A percentile compares a stretch with the other conserved stretches of the same genome.
These are phyloP conservation scores for Macrophomina pseudophaseolina DNA, from an alignment of 2,329 filamentous ascomycete genomes.

Conservation along the genomic window DNA sequence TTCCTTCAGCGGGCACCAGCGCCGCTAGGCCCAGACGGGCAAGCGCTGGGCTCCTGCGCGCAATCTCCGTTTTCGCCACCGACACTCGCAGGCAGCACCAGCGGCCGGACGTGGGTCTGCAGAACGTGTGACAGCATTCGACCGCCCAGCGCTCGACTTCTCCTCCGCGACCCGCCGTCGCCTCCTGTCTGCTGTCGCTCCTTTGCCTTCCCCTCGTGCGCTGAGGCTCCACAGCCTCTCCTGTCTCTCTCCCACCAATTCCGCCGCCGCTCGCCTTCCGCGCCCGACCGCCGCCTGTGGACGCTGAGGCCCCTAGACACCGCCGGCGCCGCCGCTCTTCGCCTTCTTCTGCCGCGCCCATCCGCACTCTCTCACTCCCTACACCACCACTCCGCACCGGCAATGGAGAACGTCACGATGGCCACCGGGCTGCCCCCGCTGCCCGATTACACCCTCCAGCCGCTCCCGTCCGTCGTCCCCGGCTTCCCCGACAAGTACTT, in stretches of 20 bases:
- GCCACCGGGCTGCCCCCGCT: constrained; percentile 77
- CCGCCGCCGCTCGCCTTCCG: constrained; percentile 28
- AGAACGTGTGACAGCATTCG: constrained; percentile 19
- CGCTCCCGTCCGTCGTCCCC: constrained; percentile 73
- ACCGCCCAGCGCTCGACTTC: background rate
- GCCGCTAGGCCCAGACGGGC: constrained; percentile 1
- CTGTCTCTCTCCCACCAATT: constrained; percentile 5
- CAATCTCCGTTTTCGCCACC: constrained; percentile 27
- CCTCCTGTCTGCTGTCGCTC: constrained; percentile 35
- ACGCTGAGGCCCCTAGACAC: constrained; percentile 20
- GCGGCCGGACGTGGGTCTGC: constrained; percentile 3
- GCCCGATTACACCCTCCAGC: constrained; percentile 76
- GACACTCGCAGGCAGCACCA: constrained; percentile 9
- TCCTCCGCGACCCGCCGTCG: background rate
- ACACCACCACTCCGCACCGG: constrained; percentile 21
- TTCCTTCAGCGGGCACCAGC: constrained; percentile 5
- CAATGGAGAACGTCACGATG: constrained; percentile 53
- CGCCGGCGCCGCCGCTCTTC: constrained; percentile 8
- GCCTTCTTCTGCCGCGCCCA: constrained; percentile 21
- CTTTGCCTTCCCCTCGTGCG: constrained; percentile 28
- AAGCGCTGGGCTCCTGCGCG: background rate
- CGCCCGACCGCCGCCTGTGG: constrained; percentile 27
- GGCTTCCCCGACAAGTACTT: constrained; percentile 83
- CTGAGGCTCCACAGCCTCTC: constrained; percentile 9
- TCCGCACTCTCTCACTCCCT: constrained; percentile 8